A percentile compares a stretch with the other conserved stretches of the same genome.
Evolutionary conservation across 805 yeast genomes (phyloP).

Genomic region (Kockiozyma suomiensis): DNA sequence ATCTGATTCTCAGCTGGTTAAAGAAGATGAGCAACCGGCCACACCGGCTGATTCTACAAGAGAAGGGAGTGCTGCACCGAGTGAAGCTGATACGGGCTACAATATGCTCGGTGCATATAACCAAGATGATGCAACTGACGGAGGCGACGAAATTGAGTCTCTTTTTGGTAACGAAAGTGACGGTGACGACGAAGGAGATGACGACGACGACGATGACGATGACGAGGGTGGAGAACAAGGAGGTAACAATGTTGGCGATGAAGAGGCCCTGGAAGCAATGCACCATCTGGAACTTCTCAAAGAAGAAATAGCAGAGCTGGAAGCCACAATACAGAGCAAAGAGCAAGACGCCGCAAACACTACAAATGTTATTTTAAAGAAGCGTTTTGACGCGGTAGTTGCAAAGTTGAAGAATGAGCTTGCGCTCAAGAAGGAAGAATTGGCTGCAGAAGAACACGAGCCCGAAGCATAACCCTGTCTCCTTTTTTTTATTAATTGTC

Average conservation of each 20-base stretch:
- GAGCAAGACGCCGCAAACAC: constrained; percentile 70
- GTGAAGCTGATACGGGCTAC: constrained; percentile 39
- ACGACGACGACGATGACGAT: constrained; percentile 58
- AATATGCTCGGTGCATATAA: constrained; percentile 40
- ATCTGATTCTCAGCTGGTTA: constrained; percentile 32
- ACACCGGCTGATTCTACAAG: constrained; percentile 26
- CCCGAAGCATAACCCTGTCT: constrained; percentile 5
- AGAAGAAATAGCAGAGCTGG: constrained; percentile 85
- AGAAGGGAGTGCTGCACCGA: constrained; percentile 31
- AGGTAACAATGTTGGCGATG: constrained; percentile 57
- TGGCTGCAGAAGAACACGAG: constrained; percentile 44
- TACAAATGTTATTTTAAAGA: constrained; percentile 79
- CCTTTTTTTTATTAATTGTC: too few relatives aligned
- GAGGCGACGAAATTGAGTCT: constrained; percentile 43
- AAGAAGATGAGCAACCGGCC: constrained; percentile 25
- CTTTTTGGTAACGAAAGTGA: constrained; percentile 51
- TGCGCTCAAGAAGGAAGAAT: constrained; percentile 73
- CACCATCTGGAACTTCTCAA: constrained; percentile 73
- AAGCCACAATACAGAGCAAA: constrained; percentile 73
- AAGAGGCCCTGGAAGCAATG: constrained; percentile 54
- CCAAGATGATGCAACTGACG: constrained; percentile 44
- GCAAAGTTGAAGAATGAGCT: constrained; percentile 76
- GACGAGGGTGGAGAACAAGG: constrained; percentile 59
- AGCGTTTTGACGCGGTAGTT: constrained; percentile 81
- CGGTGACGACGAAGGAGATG: constrained; percentile 46